Conservation (phyloP, 257 asterid species). For the Agastache rugosa region DNA sequence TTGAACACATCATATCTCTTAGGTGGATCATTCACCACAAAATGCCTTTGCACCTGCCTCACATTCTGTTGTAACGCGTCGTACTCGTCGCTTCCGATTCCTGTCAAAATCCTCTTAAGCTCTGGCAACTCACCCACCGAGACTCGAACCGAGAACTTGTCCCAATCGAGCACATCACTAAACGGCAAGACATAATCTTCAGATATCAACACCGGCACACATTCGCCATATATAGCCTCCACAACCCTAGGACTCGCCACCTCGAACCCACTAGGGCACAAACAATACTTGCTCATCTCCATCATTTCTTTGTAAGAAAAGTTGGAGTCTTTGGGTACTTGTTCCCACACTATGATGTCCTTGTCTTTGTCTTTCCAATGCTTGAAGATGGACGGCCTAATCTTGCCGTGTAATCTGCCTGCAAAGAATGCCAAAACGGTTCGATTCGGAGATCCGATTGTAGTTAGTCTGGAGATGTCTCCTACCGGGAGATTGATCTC, state of each 20-base stretch:
- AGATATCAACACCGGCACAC: conserved; percentile 65
- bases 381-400: conserved; percentile 49
- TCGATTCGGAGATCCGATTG: conserved; percentile 38
- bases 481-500: conserved; percentile 59
- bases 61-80: conserved; percentile 43
- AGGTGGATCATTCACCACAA: conserved; percentile 62
- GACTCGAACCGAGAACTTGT: conserved; percentile 52
- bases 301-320: conserved; percentile 50
- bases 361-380: conserved; percentile 56
- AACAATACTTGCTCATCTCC: conserved; percentile 57
- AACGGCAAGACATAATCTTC: conserved; percentile 58
- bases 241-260: conserved; percentile 72
- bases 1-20: conserved; percentile 62
- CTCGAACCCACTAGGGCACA: conserved; percentile 72
- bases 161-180: conserved; percentile 72
- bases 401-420: conserved; percentile 59
- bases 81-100: conserved; percentile 49
- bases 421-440: conserved; percentile 71
- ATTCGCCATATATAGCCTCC: conserved; percentile 67
- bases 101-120: conserved; percentile 49
- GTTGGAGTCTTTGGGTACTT: conserved; percentile 39
- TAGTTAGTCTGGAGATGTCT: conserved; percentile 23
- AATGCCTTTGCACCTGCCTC: conserved; percentile 56
- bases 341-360: conserved; percentile 42
- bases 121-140: conserved; percentile 46